Conservation (phyloP, 2,329 filamentous ascomycete species). For the Diaporthe humulicola region DNA sequence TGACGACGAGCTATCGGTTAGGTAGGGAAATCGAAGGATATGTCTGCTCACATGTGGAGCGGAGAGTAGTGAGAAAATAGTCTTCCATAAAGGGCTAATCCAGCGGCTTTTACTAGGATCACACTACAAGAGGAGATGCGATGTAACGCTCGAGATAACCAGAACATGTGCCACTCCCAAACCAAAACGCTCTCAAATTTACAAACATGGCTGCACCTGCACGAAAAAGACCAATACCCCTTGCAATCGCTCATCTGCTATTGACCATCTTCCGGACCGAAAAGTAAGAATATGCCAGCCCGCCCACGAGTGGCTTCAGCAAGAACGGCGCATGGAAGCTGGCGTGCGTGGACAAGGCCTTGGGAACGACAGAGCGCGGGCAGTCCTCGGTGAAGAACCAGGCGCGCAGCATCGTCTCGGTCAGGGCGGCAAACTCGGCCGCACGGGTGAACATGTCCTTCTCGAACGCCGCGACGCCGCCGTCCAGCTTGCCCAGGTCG, state of each 20-base stretch:
- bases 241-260: neutral
- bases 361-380: constrained; percentile 58
- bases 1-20: too few relatives aligned
- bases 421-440: constrained; percentile 45
- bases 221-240: neutral
- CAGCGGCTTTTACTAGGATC: neutral
- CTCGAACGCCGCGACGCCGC: constrained; percentile 53
- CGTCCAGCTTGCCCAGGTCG: constrained; percentile 48
- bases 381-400: constrained; percentile 63
- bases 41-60: neutral
- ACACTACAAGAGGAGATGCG: neutral
- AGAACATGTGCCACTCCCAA: neutral
- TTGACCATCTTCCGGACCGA: neutral
- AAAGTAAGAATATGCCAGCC: constrained; percentile 48
- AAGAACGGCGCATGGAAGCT: constrained; percentile 48
- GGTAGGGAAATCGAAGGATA: neutral
- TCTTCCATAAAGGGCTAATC: neutral
- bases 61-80: neutral
- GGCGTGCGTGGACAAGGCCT: constrained; percentile 49
- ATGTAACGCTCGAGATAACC: neutral
- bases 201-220: neutral
- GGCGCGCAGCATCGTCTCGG: constrained; percentile 52
- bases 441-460: constrained; percentile 55
- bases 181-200: neutral
- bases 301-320: constrained; percentile 49